Evolutionary conservation across 164 flowering plant species (phyloP).

Genomic region (Aristolochia californica): DNA sequence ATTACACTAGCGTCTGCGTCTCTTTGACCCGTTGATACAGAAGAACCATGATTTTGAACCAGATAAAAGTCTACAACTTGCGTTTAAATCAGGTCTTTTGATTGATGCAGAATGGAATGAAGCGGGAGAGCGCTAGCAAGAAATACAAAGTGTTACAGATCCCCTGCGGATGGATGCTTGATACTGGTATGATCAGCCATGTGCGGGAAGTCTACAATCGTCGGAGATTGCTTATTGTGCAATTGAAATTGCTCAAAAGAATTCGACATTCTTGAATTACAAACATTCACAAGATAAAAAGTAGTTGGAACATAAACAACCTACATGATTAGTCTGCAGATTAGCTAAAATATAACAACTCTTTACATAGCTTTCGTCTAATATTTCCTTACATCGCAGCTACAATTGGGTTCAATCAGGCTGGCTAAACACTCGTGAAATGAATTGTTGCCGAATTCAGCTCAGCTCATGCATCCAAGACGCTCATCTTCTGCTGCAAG

Average conservation of each 20-base stretch:
- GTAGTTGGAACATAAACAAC: too few relatives aligned
- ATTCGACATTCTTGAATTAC: too few relatives aligned
- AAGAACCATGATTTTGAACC: neutral
- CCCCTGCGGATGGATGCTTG: constrained; percentile 28
- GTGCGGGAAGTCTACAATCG: constrained; percentile 23
- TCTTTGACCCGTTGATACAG: neutral
- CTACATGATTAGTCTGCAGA: too few relatives aligned
- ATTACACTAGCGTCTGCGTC: neutral
- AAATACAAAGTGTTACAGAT: constrained; percentile 32
- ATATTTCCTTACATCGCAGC: constrained; percentile 22
- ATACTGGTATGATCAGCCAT: constrained; percentile 33
- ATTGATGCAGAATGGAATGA: constrained; percentile 45
- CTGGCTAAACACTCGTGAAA: constrained; percentile 52
- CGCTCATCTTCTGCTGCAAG: constrained; percentile 42
- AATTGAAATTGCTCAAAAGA: neutral
- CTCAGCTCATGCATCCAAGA: constrained; percentile 11
- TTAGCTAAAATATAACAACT: too few relatives aligned
- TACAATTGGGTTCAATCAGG: constrained; percentile 46
- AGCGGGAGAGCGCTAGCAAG: constrained; percentile 45
- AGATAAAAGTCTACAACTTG: too few relatives aligned
- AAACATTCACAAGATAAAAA: too few relatives aligned
- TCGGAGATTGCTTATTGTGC: neutral
- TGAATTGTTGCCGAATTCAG: constrained; percentile 33
- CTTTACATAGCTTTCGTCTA: too few relatives aligned
- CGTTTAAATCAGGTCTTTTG: neutral